Base-by-base conservation (phyloP, 495 filamentous ascomycete genomes). In the Trichocladium uniseriatum region DNA sequence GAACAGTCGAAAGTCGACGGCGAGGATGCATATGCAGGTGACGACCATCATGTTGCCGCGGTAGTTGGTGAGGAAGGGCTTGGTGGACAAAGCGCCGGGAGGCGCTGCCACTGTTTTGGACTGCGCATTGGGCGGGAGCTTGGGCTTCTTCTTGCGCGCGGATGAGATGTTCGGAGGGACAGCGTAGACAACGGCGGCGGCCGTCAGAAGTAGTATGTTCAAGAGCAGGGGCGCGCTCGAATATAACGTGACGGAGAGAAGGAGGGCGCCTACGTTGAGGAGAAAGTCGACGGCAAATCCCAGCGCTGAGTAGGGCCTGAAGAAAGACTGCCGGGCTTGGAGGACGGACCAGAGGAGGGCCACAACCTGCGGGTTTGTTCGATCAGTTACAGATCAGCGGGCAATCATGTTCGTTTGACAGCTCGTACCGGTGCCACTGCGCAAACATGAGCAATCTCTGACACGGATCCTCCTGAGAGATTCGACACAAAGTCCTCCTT, bases 401-500 rank as follows among this genome's bases (percentile, higher is more conserved):
- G 21, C 24, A 27, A 27, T 27, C 4, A 8, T 27, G 24, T n/a
- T 48, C 24, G 11, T 40, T 13, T 34, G 54, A 49, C 8, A 22
- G 41, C 32, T 66, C 81, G 58, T 77, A 97, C 92, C 49, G 92
- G 82, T 58, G 87, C 87, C 44, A 92, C 82, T 6, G 84, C 76
- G 34, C 84, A 86, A 39, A 97, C 84, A 51, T 75, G 71, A 56
- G 94, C 90, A 69, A 99, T 91, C 60, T 99, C 92, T 22, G 69
- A 61, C 40, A 96, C 82, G 13, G 77, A 72, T 34, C 91, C 88
- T 32, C 92, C 92, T n/a, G 83, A 80, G 28, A 94, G 80, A 61
- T 88, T 85, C 16, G 91, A 95, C 56, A 99, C 92, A 60, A 94
- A 95, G 48, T 87, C 87, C 74, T 95, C 89, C 65, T 97, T 99